Percentiles rank a stretch among this genome's conserved stretches.
These are phyloP conservation scores for Neoascochyta sp. DNA, from an alignment of 2,329 filamentous ascomycete species.

Conservation along the genomic window DNA sequence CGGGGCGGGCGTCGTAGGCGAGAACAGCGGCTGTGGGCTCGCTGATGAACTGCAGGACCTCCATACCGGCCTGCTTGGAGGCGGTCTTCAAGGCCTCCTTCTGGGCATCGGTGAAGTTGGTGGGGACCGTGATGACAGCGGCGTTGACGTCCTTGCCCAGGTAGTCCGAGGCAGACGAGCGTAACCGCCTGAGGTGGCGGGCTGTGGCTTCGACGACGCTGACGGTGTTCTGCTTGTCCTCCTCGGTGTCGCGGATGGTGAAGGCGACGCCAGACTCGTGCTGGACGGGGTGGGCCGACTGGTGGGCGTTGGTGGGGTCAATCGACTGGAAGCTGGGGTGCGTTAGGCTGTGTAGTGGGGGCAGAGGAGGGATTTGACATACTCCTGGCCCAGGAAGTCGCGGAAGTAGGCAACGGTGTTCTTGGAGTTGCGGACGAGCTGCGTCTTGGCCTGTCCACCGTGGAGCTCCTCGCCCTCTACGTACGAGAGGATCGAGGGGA, in stretches of 20 bases:
- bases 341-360: constrained; percentile 13
- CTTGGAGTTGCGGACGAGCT: constrained; percentile 84
- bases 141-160: constrained; percentile 89
- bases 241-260: constrained; percentile 70
- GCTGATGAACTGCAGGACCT: constrained; percentile 87
- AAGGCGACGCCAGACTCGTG: constrained; percentile 71
- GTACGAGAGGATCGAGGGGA: constrained; percentile 91
- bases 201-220: constrained; percentile 77
- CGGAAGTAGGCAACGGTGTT: constrained; percentile 96
- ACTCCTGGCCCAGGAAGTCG: constrained; percentile 94
- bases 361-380: constrained; percentile 36
- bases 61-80: constrained; percentile 74
- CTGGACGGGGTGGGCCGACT: constrained; percentile 84
- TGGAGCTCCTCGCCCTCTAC: constrained; percentile 95
- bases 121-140: constrained; percentile 91
- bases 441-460: constrained; percentile 88
- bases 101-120: constrained; percentile 86
- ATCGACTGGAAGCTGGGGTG: constrained; percentile 77
- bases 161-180: constrained; percentile 82
- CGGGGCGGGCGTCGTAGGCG: constrained; percentile 83
- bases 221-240: constrained; percentile 58
- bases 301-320: constrained; percentile 91
- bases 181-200: constrained; percentile 77
- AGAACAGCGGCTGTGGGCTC: constrained; percentile 87
- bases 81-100: constrained; percentile 74